Evolutionary conservation across 176 grass and related monocot genomes (phyloP).

Genomic region (barley (Hordeum vulgare)): MorexV3_pseudomolecules_assembly NC_058524.1:88353856-88354355

Average conservation of each 20-base stretch:
- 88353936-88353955: slow-evolving; percentile 31
- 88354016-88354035: slow-evolving; percentile 43
- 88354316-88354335: slow-evolving; percentile 42
- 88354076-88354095: slow-evolving; percentile 62
- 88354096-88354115: slow-evolving; percentile 42
- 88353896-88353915: neutral
- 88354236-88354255: slow-evolving; percentile 41
- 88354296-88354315: slow-evolving; percentile 53
- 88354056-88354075: slow-evolving; percentile 54
- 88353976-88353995: slow-evolving; percentile 54
- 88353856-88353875: neutral
- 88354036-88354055: slow-evolving; percentile 45
- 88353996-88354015: slow-evolving; percentile 40
- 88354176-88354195: slow-evolving; percentile 32
- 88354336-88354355: slow-evolving; percentile 33
- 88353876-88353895: neutral
- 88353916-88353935: neutral
- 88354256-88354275: slow-evolving; percentile 40
- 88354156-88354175: slow-evolving; percentile 34
- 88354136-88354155: slow-evolving; percentile 46
- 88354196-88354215: slow-evolving; percentile 36
- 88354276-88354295: slow-evolving; percentile 59
- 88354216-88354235: slow-evolving; percentile 47
- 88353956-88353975: slow-evolving; percentile 60
- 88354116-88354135: slow-evolving; percentile 46